These are phyloP conservation scores for Linaria vulgaris DNA, from an alignment of 257 asterid genomes.

Conservation along the genomic window DNA sequence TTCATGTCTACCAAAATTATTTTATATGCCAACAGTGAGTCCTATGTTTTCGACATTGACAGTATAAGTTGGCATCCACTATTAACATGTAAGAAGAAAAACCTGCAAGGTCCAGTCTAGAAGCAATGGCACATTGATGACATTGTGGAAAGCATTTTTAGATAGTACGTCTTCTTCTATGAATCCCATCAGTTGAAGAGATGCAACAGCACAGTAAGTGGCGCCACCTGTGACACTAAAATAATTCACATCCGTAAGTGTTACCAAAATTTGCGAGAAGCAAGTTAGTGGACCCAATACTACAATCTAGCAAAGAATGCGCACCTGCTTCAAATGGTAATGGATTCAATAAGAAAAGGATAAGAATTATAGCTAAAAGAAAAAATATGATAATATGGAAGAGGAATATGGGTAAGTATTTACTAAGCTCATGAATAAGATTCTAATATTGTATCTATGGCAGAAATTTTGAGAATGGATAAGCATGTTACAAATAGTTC, in stretches of 20 bases:
- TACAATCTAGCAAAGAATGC: conserved; percentile 18
- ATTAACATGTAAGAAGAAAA: conserved; percentile 23
- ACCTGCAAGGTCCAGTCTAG: conserved; percentile 94
- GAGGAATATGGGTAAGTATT: not conserved
- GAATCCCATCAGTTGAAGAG: conserved; percentile 91
- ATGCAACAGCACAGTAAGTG: conserved; percentile 96
- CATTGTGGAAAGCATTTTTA: conserved; percentile 37
- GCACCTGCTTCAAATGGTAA: conserved; percentile 14
- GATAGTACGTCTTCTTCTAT: conserved; percentile 61
- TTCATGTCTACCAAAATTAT: conserved; percentile 7
- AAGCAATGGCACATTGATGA: conserved; percentile 66
- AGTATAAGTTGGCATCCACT: not conserved
- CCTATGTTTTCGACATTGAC: conserved; percentile 17
- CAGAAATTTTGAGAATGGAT: not conserved
- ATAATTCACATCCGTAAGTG: conserved; percentile 57
- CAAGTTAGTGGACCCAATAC: conserved; percentile 15
- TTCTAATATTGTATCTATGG: not conserved
- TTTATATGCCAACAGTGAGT: conserved; percentile 8
- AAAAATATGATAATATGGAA: not conserved
- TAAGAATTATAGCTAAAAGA: not conserved
- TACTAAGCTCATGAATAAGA: too few species aligned
- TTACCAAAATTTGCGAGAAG: conserved; percentile 30
- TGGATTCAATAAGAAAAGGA: not conserved
- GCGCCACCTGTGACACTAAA: conserved; percentile 97
- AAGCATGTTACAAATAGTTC: not conserved